A percentile compares a stretch with the other conserved stretches of the same genome.
Evolutionary conservation across 805 yeast genomes (phyloP).

Genomic region (Naumovozyma castellii): DNA sequence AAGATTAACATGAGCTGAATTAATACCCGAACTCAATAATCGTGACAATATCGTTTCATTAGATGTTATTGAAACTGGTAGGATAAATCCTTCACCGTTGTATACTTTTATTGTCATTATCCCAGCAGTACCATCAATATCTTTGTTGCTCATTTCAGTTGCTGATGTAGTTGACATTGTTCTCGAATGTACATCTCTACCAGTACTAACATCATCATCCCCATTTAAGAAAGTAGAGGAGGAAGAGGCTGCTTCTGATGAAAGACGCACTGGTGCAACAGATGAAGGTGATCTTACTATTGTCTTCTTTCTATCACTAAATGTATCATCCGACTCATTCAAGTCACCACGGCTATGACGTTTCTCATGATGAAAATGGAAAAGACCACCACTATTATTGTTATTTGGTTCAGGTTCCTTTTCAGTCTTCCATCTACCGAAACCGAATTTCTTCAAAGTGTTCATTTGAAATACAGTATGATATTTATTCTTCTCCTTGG

Average conservation of each 20-base stretch:
- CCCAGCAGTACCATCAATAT: conserved; percentile 42
- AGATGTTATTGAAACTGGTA: conserved; percentile 61
- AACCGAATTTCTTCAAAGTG: conserved; percentile 24
- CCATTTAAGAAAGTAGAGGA: conserved; percentile 15
- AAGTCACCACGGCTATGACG: neutral
- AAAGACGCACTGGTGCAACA: conserved; percentile 7
- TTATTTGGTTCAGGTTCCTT: conserved; percentile 1
- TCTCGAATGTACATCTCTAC: conserved; percentile 1
- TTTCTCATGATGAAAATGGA: conserved; percentile 4
- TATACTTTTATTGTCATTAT: conserved; percentile 69
- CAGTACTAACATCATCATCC: conserved; percentile 4
- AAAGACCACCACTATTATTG: neutral
- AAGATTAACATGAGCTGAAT: conserved; percentile 10
- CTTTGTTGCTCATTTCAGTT: conserved; percentile 4
- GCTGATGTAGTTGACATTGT: conserved; percentile 5
- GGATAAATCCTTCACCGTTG: conserved; percentile 50
- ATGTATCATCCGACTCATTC: conserved; percentile 4
- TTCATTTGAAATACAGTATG: too few species aligned
- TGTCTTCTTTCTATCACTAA: conserved; percentile 21
- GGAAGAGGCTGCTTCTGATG: conserved; percentile 15
- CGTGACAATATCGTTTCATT: conserved; percentile 52
- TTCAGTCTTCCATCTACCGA: conserved; percentile 16
- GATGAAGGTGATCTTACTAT: conserved; percentile 23
- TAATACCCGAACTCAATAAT: conserved; percentile 45
- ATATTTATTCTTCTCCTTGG: neutral